Base-by-base conservation (phyloP, 1,284 basidiomycete species). In the Meripilus lineatus region DNA sequence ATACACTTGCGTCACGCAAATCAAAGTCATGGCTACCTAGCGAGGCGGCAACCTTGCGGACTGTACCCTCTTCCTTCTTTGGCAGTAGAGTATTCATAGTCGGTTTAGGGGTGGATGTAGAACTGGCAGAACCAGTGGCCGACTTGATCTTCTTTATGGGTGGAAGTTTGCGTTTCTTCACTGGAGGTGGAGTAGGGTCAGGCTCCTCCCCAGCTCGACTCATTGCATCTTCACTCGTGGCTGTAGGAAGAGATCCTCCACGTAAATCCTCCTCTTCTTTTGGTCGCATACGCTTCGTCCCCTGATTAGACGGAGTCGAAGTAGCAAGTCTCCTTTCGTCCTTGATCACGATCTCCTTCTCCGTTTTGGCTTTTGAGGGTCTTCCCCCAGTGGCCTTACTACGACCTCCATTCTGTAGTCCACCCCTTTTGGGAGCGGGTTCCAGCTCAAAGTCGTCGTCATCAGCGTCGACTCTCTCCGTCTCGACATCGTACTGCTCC, bases 141-240 rank as follows among this genome's bases (percentile, higher is more conserved):
- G 60, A 51, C 58, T 85, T 87, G 55, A 73, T 83, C 65, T 88
- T 88, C 69, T 78, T 87, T 50, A 88, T 88, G 6, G 75, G 67
- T 2, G 85, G 85, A 11, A 85, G 67, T 55, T 84, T 86, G 40
- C 68, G 72, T 54, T 81, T 83, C 66, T 81, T 82, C 39, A n/a
- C 47, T 33, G 33, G 21, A 5, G 37, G 24, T 32, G 24, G 45
- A 24, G 6, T 44, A 33, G 30, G 38, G 13, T 17, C 22, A 6
- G 38, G 7, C 26, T 33, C 36, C 25, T 33, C 25, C 50, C 47
- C 13, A 42, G 49, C 10, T 50, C 45, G 7, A 40, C 24, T n/a
- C 6, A 42, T 35, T 8, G 48, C 45, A 8, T 15, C n/a, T 6
- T 40, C 32, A 23, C 41, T 30, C 13, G 18, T 42, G 7, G 21